phyloP scores from a whole-genome alignment of 495 filamentous ascomycete genomes.

The Neurospora sp. region DNA sequence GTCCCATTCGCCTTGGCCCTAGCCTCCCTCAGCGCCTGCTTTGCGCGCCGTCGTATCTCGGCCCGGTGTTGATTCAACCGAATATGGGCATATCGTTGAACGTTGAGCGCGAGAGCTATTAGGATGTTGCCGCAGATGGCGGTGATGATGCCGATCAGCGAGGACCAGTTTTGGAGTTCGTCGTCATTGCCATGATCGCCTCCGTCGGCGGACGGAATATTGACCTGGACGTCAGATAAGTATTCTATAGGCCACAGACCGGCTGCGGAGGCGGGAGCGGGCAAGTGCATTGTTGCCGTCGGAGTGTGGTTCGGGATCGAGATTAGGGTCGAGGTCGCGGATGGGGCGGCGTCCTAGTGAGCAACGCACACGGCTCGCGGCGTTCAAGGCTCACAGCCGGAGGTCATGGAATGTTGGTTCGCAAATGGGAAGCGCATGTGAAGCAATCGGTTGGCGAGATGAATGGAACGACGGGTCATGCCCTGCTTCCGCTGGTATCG shows the following conservation, averaged over 20 bases:
- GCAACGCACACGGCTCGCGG: neutral
- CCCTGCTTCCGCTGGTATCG: neutral
- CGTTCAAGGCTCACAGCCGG: neutral
- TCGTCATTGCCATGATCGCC: slow-evolving; percentile 29
- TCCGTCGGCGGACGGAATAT: slow-evolving; percentile 13
- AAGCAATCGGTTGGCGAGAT: neutral
- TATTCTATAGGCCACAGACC: neutral
- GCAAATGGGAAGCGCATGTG: neutral
- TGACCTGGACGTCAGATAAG: neutral
- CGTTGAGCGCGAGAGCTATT: slow-evolving; percentile 91
- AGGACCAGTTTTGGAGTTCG: slow-evolving; percentile 69
- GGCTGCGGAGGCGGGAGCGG: neutral
- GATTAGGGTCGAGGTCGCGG: neutral
- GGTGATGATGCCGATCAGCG: slow-evolving; percentile 85
- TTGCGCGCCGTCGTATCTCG: slow-evolving; percentile 40
- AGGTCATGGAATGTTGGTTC: neutral
- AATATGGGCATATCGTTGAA: slow-evolving; percentile 92
- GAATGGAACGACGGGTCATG: neutral
- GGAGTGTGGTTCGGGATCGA: neutral
- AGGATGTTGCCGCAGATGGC: slow-evolving; percentile 86
- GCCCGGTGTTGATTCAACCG: slow-evolving; percentile 44
- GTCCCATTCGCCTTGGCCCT: slow-evolving; percentile 8
- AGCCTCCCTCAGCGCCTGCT: slow-evolving; percentile 28
- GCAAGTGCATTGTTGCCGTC: neutral
- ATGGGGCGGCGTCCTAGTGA: neutral